phyloP scores from a whole-genome alignment of 2,329 filamentous ascomycete species.

The Botrytis aclada region DNA sequence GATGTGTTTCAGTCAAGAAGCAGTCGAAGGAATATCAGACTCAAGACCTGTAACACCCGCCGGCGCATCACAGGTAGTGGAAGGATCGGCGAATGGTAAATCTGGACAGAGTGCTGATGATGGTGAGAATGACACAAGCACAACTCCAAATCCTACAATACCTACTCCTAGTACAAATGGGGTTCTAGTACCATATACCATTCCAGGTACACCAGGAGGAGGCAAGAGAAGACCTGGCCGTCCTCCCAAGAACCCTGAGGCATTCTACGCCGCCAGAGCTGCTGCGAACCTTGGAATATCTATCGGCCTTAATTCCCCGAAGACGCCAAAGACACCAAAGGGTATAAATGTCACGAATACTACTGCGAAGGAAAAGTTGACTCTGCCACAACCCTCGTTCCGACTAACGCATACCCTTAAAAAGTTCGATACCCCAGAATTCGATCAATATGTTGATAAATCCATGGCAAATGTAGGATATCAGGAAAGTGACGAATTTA shows the following conservation, averaged over 20 bases:
- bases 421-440: constrained; percentile 79
- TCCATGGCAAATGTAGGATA: constrained; percentile 96
- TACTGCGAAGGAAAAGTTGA: constrained; percentile 75
- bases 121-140: constrained; percentile 27
- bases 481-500: constrained; percentile 88
- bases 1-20: constrained; percentile 74
- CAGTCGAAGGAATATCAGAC: constrained; percentile 72
- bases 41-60: constrained; percentile 43
- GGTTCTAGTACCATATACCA: constrained; percentile 24
- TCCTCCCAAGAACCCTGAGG: constrained; percentile 60
- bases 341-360: constrained; percentile 75
- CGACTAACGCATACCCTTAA: constrained; percentile 76
- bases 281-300: constrained; percentile 36
- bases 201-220: constrained; percentile 40
- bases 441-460: constrained; percentile 90
- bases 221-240: constrained; percentile 60
- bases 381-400: constrained; percentile 72
- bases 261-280: constrained; percentile 52
- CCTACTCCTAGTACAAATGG: constrained; percentile 30
- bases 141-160: constrained; percentile 30
- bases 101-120: constrained; percentile 29
- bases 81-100: constrained; percentile 44
- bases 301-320: constrained; percentile 8
- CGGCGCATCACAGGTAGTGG: constrained; percentile 38
- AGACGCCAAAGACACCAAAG: constrained; percentile 54